Evolutionary conservation across 805 yeast species (phyloP).

Genomic region (Pichia phayaonensis): DNA sequence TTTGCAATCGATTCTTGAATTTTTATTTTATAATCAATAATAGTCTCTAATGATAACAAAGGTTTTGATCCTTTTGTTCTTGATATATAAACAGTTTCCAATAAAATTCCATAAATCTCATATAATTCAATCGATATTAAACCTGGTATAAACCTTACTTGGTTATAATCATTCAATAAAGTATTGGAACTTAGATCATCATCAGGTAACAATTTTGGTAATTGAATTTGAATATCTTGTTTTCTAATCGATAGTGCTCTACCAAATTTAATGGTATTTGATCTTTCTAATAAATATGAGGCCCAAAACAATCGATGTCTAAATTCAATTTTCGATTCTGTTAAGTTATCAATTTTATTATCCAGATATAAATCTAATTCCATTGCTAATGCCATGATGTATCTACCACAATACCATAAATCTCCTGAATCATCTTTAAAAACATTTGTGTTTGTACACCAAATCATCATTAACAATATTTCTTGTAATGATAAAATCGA

Average conservation of each 20-base stretch:
- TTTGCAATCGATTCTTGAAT: slow-evolving; percentile 12
- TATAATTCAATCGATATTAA: slow-evolving; percentile 15
- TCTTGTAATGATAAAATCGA: slow-evolving; percentile 18
- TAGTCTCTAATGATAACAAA: slow-evolving; percentile 13
- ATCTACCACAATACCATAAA: slow-evolving; percentile 21
- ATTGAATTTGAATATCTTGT: slow-evolving; percentile 20
- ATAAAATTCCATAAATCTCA: slow-evolving; percentile 18
- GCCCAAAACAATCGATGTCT: slow-evolving; percentile 21
- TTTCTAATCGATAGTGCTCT: slow-evolving; percentile 19
- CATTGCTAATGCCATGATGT: slow-evolving; percentile 22
- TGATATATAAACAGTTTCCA: slow-evolving; percentile 21
- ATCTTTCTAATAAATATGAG: slow-evolving; percentile 18
- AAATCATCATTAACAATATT: slow-evolving; percentile 15
- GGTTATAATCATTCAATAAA: slow-evolving; percentile 9
- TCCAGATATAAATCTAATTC: slow-evolving; percentile 19
- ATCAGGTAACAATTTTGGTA: slow-evolving; percentile 15
- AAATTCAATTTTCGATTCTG: slow-evolving; percentile 14
- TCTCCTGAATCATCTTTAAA: slow-evolving; percentile 22
- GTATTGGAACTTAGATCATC: slow-evolving; percentile 11
- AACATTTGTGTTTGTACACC: slow-evolving; percentile 17
- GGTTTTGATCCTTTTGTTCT: slow-evolving; percentile 18
- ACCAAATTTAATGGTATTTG: slow-evolving; percentile 22
- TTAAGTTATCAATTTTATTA: slow-evolving; percentile 17
- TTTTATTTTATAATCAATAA: slow-evolving; percentile 9
- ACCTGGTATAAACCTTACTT: slow-evolving; percentile 16